These are phyloP conservation scores for Cichorium intybus DNA, from an alignment of 140 eudicot species.

Conservation along the genomic window DNA sequence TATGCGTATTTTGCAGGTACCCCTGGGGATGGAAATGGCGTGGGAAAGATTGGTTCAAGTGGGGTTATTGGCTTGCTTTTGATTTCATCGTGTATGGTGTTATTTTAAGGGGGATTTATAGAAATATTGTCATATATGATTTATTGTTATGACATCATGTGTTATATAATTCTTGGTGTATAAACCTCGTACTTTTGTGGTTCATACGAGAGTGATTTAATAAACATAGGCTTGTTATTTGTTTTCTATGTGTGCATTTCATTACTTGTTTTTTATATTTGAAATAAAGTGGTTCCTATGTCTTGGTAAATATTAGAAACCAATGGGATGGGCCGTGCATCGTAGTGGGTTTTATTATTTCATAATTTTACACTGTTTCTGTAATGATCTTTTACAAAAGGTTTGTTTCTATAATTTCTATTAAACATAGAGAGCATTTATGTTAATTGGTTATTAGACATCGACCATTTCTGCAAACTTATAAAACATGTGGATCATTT, in stretches of 20 bases:
- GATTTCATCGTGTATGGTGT: conserved; percentile 29
- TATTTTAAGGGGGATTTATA: conserved; percentile 16
- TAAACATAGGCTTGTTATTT: neutral
- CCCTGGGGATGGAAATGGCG: conserved; percentile 25
- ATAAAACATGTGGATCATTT: too few species aligned
- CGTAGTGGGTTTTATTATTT: too few species aligned
- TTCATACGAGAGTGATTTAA: neutral
- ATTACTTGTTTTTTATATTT: neutral
- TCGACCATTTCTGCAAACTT: too few species aligned
- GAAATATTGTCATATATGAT: neutral
- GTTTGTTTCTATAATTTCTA: too few species aligned
- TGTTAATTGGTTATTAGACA: too few species aligned
- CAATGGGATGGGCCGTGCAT: too few species aligned
- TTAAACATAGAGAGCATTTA: too few species aligned
- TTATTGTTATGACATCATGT: neutral
- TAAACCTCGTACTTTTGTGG: neutral
- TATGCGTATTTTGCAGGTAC: conserved; percentile 25
- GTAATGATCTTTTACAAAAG: too few species aligned
- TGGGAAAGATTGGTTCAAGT: conserved; percentile 35
- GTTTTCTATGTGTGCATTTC: neutral
- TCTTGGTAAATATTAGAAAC: too few species aligned
- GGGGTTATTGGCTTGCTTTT: conserved; percentile 40
- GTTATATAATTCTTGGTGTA: conserved; percentile 3
- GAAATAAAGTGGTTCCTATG: neutral
- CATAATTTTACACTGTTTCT: too few species aligned